Evolutionary conservation across 2,329 filamentous ascomycete species (phyloP).

Genomic region (Didymella exigua): DNA sequence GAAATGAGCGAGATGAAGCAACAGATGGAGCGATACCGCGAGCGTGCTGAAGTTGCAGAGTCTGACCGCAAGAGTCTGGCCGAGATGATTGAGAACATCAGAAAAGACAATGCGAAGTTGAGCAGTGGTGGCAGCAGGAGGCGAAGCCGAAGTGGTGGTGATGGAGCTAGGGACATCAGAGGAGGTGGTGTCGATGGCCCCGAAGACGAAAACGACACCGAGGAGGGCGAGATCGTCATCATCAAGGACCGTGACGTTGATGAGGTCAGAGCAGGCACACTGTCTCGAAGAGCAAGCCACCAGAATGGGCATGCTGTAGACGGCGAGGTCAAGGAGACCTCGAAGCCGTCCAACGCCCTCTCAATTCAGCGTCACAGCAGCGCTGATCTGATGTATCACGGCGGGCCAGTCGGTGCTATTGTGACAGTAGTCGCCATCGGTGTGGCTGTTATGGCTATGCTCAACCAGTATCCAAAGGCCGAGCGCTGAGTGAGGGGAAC

Average conservation of each 20-base stretch:
- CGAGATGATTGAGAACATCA: slow-evolving; percentile 85
- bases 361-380: slow-evolving; percentile 35
- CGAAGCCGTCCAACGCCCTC: slow-evolving; percentile 33
- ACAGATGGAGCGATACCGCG: slow-evolving; percentile 78
- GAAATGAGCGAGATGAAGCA: slow-evolving; percentile 83
- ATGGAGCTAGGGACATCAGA: slow-evolving; percentile 15
- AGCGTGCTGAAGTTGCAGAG: slow-evolving; percentile 81
- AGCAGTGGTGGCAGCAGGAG: slow-evolving; percentile 39
- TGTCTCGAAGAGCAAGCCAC: slow-evolving; percentile 23
- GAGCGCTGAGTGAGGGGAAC: slow-evolving; percentile 47
- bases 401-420: slow-evolving; percentile 48
- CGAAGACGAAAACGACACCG: slow-evolving; percentile 30
- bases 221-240: slow-evolving; percentile 46
- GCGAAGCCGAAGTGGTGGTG: slow-evolving; percentile 34
- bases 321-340: slow-evolving; percentile 26
- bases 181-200: slow-evolving; percentile 24
- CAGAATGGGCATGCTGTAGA: slow-evolving; percentile 42
- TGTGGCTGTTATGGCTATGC: slow-evolving; percentile 49
- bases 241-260: slow-evolving; percentile 42
- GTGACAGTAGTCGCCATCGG: slow-evolving; percentile 49
- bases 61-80: slow-evolving; percentile 77
- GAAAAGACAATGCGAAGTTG: slow-evolving; percentile 65
- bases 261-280: slow-evolving; percentile 29
- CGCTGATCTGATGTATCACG: slow-evolving; percentile 41
- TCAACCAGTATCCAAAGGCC: slow-evolving; percentile 53